Base-by-base conservation (phyloP, 2,329 filamentous ascomycete species). In the Penicillium sp. region DNA sequence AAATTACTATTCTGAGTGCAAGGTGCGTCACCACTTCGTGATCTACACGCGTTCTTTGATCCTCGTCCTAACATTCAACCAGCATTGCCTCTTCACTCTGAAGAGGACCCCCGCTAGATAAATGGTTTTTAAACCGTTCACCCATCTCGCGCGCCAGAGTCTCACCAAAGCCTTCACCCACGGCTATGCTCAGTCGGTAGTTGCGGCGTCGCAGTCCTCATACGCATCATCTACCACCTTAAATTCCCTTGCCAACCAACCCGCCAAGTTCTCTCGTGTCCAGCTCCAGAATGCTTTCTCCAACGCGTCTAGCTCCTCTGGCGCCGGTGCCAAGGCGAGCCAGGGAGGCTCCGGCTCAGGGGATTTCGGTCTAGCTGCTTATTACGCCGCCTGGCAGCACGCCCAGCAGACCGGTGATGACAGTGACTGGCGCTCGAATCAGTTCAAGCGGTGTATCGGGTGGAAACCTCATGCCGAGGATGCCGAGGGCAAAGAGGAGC, bases 161-260 rank as follows among this genome's bases (percentile, higher is more conserved):
- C 87, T 96, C 76, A 86, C 89, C 69, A 97, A 97, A 79, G 90
- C 91, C 67, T 87, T 97, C 73, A 92, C 89, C 72, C 89, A 97
- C 82, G 92, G 92, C 75, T 97, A 96, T 81, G 91, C 91, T 64
- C 92, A 97, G 73, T 95, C 91, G 57, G 87, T 97, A 75, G 90
- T 98, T 75, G 93, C 93, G 67, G 92, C 90, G 65, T 89, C 89
- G 58, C 90, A 95, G 81, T 85, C 87, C 79, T 35, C 32, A 20
- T 81, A 89, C 84, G 80, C 84, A 76, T 69, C 89, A 37, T 78
- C 81, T 56, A 78, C 79, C 60, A 79, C 78, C 49, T 73, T 82
- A 50, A 78, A 77, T 55, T 73, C 78, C 37, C 75, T 83, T 63
- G 71, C 75, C 51, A 73, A 71, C 50, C 74, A 77, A 47, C 72